Conservation (phyloP, 805 yeast species). For the Kodamaea hsintzibuensis region DNA sequence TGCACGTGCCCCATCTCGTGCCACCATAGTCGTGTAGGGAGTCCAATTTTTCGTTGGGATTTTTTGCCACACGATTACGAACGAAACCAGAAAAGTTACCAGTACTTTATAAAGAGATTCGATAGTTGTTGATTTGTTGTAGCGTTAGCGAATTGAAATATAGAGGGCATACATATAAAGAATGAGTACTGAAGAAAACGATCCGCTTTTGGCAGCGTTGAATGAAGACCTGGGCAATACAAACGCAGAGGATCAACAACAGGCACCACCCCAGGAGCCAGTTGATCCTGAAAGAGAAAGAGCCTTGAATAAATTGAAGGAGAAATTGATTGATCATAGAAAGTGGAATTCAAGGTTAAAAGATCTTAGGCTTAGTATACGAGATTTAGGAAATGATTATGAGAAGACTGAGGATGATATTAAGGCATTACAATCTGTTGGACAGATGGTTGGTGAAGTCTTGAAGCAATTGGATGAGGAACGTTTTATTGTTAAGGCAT, state of each 20-base stretch:
- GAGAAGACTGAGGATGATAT: conserved; percentile 96
- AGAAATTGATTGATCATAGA: conserved; percentile 87
- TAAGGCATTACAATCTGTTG: conserved; percentile 94
- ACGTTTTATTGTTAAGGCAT: conserved; percentile 92
- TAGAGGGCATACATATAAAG: neutral
- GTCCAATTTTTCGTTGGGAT: conserved; percentile 17
- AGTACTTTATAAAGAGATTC: neutral
- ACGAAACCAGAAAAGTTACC: neutral
- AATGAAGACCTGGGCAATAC: conserved; percentile 32
- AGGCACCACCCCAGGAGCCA: conserved; percentile 22
- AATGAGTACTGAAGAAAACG: conserved; percentile 63
- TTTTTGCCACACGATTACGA: conserved; percentile 5
- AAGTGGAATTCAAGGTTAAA: conserved; percentile 92
- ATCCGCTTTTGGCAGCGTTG: conserved; percentile 75
- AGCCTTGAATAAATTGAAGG: conserved; percentile 77
- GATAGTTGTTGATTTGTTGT: neutral
- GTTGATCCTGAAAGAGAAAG: conserved; percentile 72
- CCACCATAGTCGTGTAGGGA: conserved; percentile 5
- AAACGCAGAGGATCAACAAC: neutral
- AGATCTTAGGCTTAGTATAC: conserved; percentile 77
- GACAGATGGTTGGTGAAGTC: conserved; percentile 96
- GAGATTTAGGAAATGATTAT: conserved; percentile 78
- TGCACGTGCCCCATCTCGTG: neutral
- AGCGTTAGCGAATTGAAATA: neutral
- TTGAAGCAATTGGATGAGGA: conserved; percentile 94